phyloP scores from a whole-genome alignment of 2,329 filamentous ascomycete genomes.

The Metarhizium humberi region DNA sequence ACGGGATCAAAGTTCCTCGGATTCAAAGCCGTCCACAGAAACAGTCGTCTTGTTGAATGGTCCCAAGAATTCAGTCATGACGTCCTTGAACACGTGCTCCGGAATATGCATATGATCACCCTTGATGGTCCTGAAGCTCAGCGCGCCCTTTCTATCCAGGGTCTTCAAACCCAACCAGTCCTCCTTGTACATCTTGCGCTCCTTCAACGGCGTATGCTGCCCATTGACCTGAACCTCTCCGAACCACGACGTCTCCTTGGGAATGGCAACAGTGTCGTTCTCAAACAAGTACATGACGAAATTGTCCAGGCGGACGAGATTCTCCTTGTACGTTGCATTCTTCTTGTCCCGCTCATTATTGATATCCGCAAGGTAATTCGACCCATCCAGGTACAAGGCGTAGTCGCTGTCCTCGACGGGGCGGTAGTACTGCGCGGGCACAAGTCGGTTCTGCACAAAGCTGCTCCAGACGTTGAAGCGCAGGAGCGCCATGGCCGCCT shows the following conservation, averaged over 20 bases:
- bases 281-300: conserved; percentile 88
- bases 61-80: conserved; percentile 61
- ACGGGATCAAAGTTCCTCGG: conserved; percentile 27
- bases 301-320: conserved; percentile 60
- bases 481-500: conserved; percentile 67
- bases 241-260: conserved; percentile 89
- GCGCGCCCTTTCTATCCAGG: conserved; percentile 68
- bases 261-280: conserved; percentile 76
- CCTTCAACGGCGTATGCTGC: conserved; percentile 54
- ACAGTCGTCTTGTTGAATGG: conserved; percentile 29
- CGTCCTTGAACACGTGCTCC: conserved; percentile 53
- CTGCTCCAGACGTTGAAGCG: conserved; percentile 70
- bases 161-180: conserved; percentile 85
- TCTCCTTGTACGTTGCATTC: conserved; percentile 63
- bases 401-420: conserved; percentile 52
- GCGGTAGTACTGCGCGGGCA: conserved; percentile 94
- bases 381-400: conserved; percentile 65
- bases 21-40: conserved; percentile 10
- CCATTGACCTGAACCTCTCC: conserved; percentile 67
- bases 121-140: conserved; percentile 63
- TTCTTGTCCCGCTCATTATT: conserved; percentile 81
- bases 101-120: conserved; percentile 79
- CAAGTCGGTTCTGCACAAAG: conserved; percentile 69
- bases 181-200: conserved; percentile 69
- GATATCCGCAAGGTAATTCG: conserved; percentile 87